Percentiles rank a stretch among this genome's conserved stretches.
Conservation (phyloP, 768 basidiomycete species). For the Termitomyces sp. region DNA sequence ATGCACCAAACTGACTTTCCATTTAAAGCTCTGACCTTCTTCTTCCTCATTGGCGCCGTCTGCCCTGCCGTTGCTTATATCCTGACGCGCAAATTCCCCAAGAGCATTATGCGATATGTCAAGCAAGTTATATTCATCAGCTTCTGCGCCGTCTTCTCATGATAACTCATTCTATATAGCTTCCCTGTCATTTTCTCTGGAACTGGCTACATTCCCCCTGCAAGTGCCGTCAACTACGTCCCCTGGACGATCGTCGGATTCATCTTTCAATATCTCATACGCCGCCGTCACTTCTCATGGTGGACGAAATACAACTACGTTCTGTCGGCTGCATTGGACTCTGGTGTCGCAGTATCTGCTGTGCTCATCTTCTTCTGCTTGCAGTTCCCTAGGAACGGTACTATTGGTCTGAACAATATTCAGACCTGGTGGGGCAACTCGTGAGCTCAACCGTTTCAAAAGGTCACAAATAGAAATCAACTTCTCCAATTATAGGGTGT, state of each 20-base stretch:
- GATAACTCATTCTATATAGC: slow-evolving; percentile 18
- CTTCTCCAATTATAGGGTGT: slow-evolving; percentile 26
- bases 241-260: slow-evolving; percentile 67
- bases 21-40: slow-evolving; percentile 51
- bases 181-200: slow-evolving; percentile 64
- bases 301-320: slow-evolving; percentile 73
- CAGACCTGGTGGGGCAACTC: slow-evolving; percentile 75
- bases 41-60: slow-evolving; percentile 76
- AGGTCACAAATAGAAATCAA: neutral
- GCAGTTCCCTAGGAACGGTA: slow-evolving; percentile 64
- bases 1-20: slow-evolving; percentile 14
- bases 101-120: slow-evolving; percentile 58
- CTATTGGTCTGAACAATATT: slow-evolving; percentile 52
- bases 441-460: slow-evolving; percentile 26
- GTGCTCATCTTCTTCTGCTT: slow-evolving; percentile 40
- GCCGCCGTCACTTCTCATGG: slow-evolving; percentile 62
- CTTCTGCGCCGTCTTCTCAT: neutral
- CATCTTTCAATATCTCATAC: slow-evolving; percentile 62
- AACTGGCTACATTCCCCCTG: slow-evolving; percentile 61
- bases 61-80: slow-evolving; percentile 57
- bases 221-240: slow-evolving; percentile 65
- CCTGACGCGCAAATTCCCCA: slow-evolving; percentile 58
- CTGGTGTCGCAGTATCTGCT: slow-evolving; percentile 60
- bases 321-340: slow-evolving; percentile 70
- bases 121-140: slow-evolving; percentile 42